phyloP scores from a whole-genome alignment of 306 rosid species.

The Glycine tomentella region DNA sequence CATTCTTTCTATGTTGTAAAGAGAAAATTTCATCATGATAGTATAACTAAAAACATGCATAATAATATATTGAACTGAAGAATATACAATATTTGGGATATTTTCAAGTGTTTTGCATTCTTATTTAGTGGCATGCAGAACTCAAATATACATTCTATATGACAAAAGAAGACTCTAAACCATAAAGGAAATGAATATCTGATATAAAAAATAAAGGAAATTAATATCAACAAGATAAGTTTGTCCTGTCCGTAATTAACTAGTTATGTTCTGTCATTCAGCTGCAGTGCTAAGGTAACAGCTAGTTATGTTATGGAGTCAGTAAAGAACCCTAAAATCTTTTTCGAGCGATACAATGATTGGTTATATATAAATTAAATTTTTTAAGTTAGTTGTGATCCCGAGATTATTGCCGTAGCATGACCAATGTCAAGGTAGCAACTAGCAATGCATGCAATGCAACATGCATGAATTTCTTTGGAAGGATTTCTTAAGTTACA shows the following conservation, averaged over 20 bases:
- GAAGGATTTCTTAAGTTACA: too few relatives aligned
- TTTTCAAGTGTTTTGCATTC: background rate
- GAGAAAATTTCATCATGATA: too few relatives aligned
- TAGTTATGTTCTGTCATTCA: background rate
- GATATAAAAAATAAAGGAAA: background rate
- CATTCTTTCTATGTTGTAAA: too few relatives aligned
- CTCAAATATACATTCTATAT: background rate
- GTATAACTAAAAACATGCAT: too few relatives aligned
- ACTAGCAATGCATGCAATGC: background rate
- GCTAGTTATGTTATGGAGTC: background rate
- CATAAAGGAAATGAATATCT: background rate
- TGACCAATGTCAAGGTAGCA: background rate
- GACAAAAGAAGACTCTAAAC: background rate
- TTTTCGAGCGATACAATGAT: background rate
- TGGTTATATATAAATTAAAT: background rate
- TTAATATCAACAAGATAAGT: background rate
- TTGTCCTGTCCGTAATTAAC: background rate
- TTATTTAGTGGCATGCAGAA: background rate
- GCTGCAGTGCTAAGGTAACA: background rate
- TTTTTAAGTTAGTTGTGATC: background rate
- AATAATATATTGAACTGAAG: background rate
- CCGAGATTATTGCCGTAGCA: slow-evolving; percentile 9
- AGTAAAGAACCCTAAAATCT: background rate
- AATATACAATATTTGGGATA: background rate
- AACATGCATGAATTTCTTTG: background rate